A percentile compares a stretch with the other conserved stretches of the same genome.
These are phyloP conservation scores for Parmelia sp. DNA, from an alignment of 495 filamentous ascomycete genomes.

Conservation along the genomic window DNA sequence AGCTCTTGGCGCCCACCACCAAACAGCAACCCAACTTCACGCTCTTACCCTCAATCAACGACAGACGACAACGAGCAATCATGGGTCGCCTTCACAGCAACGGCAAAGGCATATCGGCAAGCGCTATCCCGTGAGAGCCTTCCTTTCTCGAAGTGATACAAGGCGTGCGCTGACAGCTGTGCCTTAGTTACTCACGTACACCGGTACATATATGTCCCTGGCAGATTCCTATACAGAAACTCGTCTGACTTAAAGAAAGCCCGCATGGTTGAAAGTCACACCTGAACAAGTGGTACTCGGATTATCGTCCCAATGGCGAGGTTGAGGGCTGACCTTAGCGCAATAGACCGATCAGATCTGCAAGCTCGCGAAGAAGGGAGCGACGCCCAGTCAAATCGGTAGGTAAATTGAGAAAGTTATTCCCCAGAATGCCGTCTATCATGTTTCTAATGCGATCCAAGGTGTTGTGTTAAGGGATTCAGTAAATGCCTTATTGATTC, in stretches of 20 bases:
- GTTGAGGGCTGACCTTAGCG: no score
- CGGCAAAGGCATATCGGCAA: constrained; percentile 96
- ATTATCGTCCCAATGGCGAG: no score
- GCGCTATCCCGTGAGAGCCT: constrained; percentile 92
- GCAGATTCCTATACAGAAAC: no score
- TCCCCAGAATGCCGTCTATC: no score
- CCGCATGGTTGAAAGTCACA: constrained; percentile 89
- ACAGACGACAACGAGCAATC: constrained; percentile 38
- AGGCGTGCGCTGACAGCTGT: no score
- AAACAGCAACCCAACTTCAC: neutral
- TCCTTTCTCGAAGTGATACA: no score
- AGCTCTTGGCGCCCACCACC: constrained; percentile 23
- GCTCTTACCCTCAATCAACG: neutral
- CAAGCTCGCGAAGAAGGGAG: constrained; percentile 94
- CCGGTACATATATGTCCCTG: no score
- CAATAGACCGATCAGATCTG: constrained; percentile 99
- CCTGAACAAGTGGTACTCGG: constrained; percentile 85
- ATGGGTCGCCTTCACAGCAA: constrained; percentile 99
- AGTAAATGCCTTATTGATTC: no score
- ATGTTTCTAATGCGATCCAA: no score
- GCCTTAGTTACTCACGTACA: constrained; percentile 90
- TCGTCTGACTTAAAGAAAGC: no score
- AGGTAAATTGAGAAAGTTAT: no score
- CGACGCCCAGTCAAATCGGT: constrained; percentile 96
- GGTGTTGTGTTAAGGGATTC: constrained; percentile 95